A percentile compares a stretch with the other conserved stretches of the same genome.
Conservation (phyloP, 345 rosid genomes). For the Lenwebbia sp. region DNA sequence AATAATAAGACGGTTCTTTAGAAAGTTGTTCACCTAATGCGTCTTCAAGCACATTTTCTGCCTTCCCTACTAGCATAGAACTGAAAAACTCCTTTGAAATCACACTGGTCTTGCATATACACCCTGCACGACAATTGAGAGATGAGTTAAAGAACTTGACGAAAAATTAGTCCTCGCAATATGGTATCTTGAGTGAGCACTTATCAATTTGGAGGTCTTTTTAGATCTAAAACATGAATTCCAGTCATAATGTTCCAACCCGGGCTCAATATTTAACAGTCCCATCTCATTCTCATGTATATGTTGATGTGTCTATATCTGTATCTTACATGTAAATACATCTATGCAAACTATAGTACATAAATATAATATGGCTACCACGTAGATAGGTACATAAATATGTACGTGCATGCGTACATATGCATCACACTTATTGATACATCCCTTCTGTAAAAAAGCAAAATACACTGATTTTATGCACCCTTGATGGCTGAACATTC, state of each 20-base stretch:
- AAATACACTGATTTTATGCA: not conserved
- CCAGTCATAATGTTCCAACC: not conserved
- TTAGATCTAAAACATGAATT: not conserved
- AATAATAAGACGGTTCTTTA: not conserved
- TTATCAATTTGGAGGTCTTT: not conserved
- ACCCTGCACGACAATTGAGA: not conserved
- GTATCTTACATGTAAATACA: not conserved
- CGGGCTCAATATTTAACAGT: not conserved
- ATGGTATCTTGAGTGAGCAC: not conserved
- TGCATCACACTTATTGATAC: not conserved
- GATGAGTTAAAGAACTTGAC: not conserved
- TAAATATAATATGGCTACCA: not conserved
- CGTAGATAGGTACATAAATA: not conserved
- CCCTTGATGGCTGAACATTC: not conserved
- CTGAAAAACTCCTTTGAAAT: not conserved
- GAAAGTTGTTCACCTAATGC: not conserved
- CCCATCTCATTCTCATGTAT: not conserved
- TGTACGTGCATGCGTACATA: not conserved
- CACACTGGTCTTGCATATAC: not conserved
- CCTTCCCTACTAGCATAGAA: not conserved
- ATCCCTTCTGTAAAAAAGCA: not conserved
- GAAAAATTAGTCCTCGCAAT: not conserved
- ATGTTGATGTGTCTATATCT: not conserved
- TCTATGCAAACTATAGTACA: not conserved
- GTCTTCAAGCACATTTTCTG: not conserved